These are phyloP conservation scores for Cordyceps farinosa DNA, from an alignment of 2,329 filamentous ascomycete species.

Conservation along the genomic window DNA sequence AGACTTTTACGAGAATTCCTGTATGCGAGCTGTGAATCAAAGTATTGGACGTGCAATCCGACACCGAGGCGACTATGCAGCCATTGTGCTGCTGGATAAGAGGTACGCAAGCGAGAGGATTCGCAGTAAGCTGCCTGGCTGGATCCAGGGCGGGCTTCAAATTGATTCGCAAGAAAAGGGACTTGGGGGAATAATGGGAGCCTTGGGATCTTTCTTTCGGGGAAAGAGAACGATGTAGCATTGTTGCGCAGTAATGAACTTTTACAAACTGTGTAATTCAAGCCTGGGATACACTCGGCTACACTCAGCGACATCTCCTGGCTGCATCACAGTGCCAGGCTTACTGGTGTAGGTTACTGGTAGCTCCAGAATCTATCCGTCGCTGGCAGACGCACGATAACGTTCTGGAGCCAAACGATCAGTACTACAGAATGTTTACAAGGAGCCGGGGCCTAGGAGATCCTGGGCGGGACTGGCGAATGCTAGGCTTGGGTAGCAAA, in stretches of 20 bases:
- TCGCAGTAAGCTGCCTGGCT: slow-evolving; percentile 74
- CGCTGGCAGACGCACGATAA: too few relatives aligned
- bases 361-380: not conserved
- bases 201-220: slow-evolving; percentile 56
- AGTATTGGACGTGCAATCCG: slow-evolving; percentile 90
- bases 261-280: not conserved
- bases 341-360: too few relatives aligned
- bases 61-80: slow-evolving; percentile 83
- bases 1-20: slow-evolving; percentile 90
- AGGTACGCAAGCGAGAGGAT: slow-evolving; percentile 75
- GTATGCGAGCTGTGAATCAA: slow-evolving; percentile 96
- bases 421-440: too few relatives aligned
- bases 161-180: slow-evolving; percentile 45
- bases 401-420: too few relatives aligned
- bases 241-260: not conserved
- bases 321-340: too few relatives aligned
- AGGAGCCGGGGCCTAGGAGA: too few relatives aligned
- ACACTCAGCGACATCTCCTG: too few relatives aligned
- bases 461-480: too few relatives aligned
- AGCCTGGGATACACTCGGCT: not conserved
- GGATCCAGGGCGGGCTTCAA: slow-evolving; percentile 74
- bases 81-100: slow-evolving; percentile 79
- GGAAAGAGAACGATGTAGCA: slow-evolving; percentile 36
- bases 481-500: too few relatives aligned
- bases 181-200: slow-evolving; percentile 57